Percentiles rank a stretch among this genome's conserved stretches.
Conservation (phyloP, 192 early-diverging fungal genomes). For the Rhizophagus sp. region DNA sequence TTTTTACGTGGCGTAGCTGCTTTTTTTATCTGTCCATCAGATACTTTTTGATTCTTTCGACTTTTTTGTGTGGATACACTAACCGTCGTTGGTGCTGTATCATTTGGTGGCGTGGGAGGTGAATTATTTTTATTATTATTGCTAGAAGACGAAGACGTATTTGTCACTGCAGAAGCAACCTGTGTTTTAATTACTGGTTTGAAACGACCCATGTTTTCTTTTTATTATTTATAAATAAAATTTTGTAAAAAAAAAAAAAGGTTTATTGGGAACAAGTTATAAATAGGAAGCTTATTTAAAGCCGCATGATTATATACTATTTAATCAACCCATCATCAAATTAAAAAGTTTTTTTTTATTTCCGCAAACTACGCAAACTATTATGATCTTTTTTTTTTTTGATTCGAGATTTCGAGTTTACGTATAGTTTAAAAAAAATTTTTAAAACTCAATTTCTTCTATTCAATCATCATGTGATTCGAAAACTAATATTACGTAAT, state of each 20-base stretch:
- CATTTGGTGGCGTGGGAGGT: not conserved
- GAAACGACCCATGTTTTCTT: not conserved
- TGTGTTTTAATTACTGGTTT: slow-evolving; percentile 4
- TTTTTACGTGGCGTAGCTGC: slow-evolving; percentile 3
- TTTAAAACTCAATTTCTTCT: too few relatives aligned
- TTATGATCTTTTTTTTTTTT: too few relatives aligned
- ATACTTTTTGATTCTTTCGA: slow-evolving; percentile 20
- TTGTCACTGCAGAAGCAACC: not conserved
- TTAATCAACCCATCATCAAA: too few relatives aligned
- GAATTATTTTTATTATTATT: not conserved
- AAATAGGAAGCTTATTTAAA: too few relatives aligned
- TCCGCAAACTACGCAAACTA: too few relatives aligned
- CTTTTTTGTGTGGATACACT: slow-evolving; percentile 5
- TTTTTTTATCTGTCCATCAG: slow-evolving; percentile 11
- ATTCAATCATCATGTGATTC: too few relatives aligned
- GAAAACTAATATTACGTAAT: too few relatives aligned
- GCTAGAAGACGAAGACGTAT: not conserved
- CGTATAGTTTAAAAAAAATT: too few relatives aligned
- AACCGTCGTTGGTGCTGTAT: not conserved
- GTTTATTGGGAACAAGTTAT: too few relatives aligned
- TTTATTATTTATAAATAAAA: not conserved
- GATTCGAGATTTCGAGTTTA: too few relatives aligned
- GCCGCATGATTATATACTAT: too few relatives aligned
- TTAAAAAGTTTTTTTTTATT: too few relatives aligned
- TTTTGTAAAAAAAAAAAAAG: not conserved